Base-by-base conservation (phyloP, 1,284 basidiomycete genomes). In the Ceratobasidium sp. region DNA sequence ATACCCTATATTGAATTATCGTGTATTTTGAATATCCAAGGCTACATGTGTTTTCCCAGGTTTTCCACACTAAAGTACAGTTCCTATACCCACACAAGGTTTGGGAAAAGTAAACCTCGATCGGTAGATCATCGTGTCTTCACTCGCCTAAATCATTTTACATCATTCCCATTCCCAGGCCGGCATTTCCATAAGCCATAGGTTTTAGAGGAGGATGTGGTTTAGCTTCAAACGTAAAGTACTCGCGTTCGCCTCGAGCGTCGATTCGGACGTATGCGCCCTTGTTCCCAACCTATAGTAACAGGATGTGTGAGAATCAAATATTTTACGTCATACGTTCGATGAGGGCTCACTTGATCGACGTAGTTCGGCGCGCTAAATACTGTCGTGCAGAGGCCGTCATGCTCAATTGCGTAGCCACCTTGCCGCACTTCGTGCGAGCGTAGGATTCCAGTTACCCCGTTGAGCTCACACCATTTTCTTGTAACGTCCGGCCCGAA, bases 401-500 rank as follows among this genome's bases (percentile, higher is more conserved):
- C 90, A 83, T 97, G 96, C 84, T 97, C 96, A 77, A 97, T 89
- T 79, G 95, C 91, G 85, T 97, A 97, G 26, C 96, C 94, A 81
- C 94, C 93, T 89, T 97, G 95, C 78, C 98, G 92, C 61, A 99
- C 97, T 90, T 99, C 98, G 85, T 99, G 98, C 82, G 95, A 97
- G 73, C 98, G 93, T 82, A 99, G 93, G 71, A 99, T 90, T 3
- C 95, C 95, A 42, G 95, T 94, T 66, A 98, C 89, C 56, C 92
- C 90, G 85, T 98, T 98, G 49, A 93, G 87, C 79, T 93, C 90
- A 85, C 97, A 98, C 96, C 96, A 98, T 76, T 91, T 87, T 82
- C 89, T 89, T 2, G 95, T 97, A 26, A 97, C 93, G 84, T 98
- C 97, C 0, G 97, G 97, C 20, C 97, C 97, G 85, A 99, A 99